These are phyloP conservation scores for Bolboschoenus planiculmis DNA, from an alignment of 176 grass and related monocot genomes.

Conservation along the genomic window DNA sequence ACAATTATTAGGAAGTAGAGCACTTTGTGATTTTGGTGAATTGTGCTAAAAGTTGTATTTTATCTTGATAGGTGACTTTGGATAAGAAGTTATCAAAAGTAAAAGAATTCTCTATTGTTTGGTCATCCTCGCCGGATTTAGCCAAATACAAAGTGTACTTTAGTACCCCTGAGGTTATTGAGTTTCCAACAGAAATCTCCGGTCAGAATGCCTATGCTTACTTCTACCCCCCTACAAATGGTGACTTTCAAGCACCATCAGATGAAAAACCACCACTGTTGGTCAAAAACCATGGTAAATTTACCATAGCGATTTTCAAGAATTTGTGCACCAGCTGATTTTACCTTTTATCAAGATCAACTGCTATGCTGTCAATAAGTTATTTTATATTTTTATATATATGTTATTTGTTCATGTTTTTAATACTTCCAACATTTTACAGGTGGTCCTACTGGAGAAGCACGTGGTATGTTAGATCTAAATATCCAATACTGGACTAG, in stretches of 20 bases:
- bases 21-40: not conserved
- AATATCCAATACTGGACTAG: constrained; percentile 95
- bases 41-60: not conserved
- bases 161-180: constrained; percentile 66
- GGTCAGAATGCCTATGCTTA: constrained; percentile 88
- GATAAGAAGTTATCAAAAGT: constrained; percentile 51
- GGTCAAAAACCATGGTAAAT: constrained; percentile 86
- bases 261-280: constrained; percentile 88
- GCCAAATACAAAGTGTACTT: constrained; percentile 54
- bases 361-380: not conserved
- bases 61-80: constrained; percentile 49
- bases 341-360: not conserved
- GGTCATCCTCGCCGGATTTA: constrained; percentile 63
- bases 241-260: constrained; percentile 45
- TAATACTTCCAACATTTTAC: constrained; percentile 21
- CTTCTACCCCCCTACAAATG: constrained; percentile 75
- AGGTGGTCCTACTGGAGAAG: constrained; percentile 83
- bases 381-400: not conserved
- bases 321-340: not conserved
- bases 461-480: constrained; percentile 55
- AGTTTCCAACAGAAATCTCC: constrained; percentile 64
- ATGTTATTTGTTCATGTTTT: not conserved
- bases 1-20: not conserved
- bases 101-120: constrained; percentile 57
- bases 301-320: not conserved